Base-by-base conservation (phyloP, 768 basidiomycete species). In the Cystoderma amianthinum region DNA sequence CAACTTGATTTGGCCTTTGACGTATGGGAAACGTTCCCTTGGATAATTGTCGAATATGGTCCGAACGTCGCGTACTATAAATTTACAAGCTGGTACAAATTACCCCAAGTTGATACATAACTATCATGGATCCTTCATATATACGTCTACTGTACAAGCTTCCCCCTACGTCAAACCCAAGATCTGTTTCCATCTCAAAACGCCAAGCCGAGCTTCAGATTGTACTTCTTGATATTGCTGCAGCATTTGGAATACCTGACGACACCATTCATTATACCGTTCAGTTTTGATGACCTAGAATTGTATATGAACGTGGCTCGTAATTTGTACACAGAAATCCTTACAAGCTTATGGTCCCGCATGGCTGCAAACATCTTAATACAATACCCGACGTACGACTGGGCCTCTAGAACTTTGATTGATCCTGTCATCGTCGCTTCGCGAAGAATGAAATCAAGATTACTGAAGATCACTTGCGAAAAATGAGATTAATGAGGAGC, bases 331-430 rank as follows among this genome's bases (percentile, higher is more conserved):
- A 36, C 18, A 36, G 17, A 16, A 36, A 16, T 6, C 34, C 12
- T n/a, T 7, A 7, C 12, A 15, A 36, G n/a, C 18, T 6, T 9
- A 32, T 30, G 17, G 13, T 17, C 15, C 13, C 72, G 60, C 74
- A 84, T 76, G 2, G 69, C 58, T 16, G 72, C 67, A 20, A 82
- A 61, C 59, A 80, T 67, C 24, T 49, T 60, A 4, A 68, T 60
- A 36, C 71, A 59, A 38, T 67, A 60, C 3, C 67, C 65, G 12
- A 68, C 49, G 33, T 68, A 72, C 15, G 43, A 50, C 42, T 69
- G 56, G 49, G 68, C 65, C 44, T 62, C 56, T 20, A 55, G 23
- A 12, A 21, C 22, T 19, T 50, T 24, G 12, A 39, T 48, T 20
- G 48, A 52, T 39, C 57, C 22, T 17, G 52, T 54, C 44, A 54